Percentiles rank a stretch among this genome's conserved stretches.
Evolutionary conservation across 2,329 filamentous ascomycete species (phyloP).

Genomic region (Xylariales sp.): DNA sequence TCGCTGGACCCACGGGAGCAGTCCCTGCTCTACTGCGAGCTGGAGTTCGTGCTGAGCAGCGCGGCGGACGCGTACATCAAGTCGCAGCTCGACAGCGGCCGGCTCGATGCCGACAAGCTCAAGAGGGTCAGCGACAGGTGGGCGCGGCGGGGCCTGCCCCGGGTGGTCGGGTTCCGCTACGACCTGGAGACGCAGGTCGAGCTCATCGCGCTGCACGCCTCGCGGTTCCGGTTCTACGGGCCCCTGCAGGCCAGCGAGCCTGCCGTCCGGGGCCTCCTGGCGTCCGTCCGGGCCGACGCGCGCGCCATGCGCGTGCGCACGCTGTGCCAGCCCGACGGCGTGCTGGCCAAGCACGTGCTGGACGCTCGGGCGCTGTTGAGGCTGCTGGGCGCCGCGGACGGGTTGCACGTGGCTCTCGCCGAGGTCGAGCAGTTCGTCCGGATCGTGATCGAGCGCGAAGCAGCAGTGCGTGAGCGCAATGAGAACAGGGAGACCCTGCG

Average conservation of each 20-base stretch:
- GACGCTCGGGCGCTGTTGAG: slow-evolving; percentile 48
- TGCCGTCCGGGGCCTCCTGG: slow-evolving; percentile 43
- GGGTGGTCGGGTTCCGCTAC: slow-evolving; percentile 53
- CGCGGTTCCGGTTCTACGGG: slow-evolving; percentile 52
- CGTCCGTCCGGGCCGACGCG: slow-evolving; percentile 49
- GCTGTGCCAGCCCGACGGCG: slow-evolving; percentile 54
- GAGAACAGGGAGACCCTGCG: too few relatives aligned
- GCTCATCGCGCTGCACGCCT: slow-evolving; percentile 43
- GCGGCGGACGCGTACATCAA: slow-evolving; percentile 49
- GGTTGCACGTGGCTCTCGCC: slow-evolving; percentile 39
- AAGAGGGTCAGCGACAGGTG: slow-evolving; percentile 48
- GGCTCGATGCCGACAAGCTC: slow-evolving; percentile 45
- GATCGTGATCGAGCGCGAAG: slow-evolving; percentile 44
- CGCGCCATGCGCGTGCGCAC: slow-evolving; percentile 49
- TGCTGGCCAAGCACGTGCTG: slow-evolving; percentile 53
- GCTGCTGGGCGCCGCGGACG: slow-evolving; percentile 40
- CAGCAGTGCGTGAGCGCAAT: slow-evolving; percentile 12
- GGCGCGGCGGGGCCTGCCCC: slow-evolving; percentile 47
- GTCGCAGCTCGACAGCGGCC: slow-evolving; percentile 50
- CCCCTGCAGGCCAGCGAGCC: slow-evolving; percentile 35
- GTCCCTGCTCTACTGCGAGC: slow-evolving; percentile 54
- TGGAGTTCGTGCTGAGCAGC: slow-evolving; percentile 50
- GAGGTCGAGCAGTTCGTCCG: slow-evolving; percentile 53
- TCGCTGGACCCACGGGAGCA: slow-evolving; percentile 53
- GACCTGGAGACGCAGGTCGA: slow-evolving; percentile 59